Evolutionary conservation across 1,139 yeast genomes (phyloP), one percentile per base, ranked within the genome.

Genomic region (Taiozyma sp.): DNA sequence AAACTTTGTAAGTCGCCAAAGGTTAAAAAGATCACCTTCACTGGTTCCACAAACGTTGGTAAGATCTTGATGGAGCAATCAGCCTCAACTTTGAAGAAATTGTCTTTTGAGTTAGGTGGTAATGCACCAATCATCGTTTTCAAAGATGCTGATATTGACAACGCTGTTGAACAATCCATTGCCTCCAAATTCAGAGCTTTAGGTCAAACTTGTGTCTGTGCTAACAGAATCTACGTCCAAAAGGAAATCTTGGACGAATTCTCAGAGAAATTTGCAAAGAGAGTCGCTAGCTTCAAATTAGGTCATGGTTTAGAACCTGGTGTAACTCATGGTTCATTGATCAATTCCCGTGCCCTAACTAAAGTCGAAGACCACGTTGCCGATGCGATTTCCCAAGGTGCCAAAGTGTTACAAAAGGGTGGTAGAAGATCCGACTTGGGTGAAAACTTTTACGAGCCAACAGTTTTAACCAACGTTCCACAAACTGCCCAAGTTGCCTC

Each of bases 71-170:
- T 88, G 95, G 65, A 73, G 45, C 96, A 88, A 68, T 76, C 90
- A 9, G 73, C 96, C 1, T 73, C 83, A 3, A 85, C 95, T 9
- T 74, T 90, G 64, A 91, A 91, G 69, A 90, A 90, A 65, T 72
- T 88, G 43, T 85, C 95, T 0, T 78, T 91, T 65, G 97, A 91
- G 69, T 74, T 90, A 48, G 98, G 98, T 45, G 98, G 97, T 43
- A 91, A 90, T 66, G 96, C 97, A 4, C 97, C 97, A 19, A 83
- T 89, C 58, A 84, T 90, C 55, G 90, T 89, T 11, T 89, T 89
- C 68, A 86, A 82, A 29, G 97, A 89, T 65, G 93, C 89, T 8
- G 85, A 88, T 60, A 58, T 90, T 35, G 91, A 86, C 53, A 72
- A 74, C 47, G 96, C 97, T 1, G 90, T 88, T 16, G 79, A 74